Base-by-base conservation (phyloP, 108 stramenopile species). In the Conticribra weissflogii region DNA sequence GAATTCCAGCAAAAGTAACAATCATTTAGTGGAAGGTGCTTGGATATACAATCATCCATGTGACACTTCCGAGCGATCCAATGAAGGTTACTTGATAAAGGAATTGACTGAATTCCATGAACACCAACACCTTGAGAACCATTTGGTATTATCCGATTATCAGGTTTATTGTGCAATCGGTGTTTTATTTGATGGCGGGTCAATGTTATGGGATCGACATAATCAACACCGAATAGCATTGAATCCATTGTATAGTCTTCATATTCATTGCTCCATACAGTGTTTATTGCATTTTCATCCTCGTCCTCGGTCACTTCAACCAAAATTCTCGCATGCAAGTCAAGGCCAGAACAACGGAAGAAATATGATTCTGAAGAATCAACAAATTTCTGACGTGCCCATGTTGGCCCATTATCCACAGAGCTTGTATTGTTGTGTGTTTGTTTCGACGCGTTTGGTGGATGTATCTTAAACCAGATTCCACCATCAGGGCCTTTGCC, bases 401-500 rank as follows among this genome's bases (percentile, higher is more conserved):
- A 92, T 54, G 3, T 64, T 27, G 51, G 60, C 24, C 32, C 47
- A 31, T 64, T 44, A 25, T 17, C 30, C 5, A n/a, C n/a, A n/a
- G n/a, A n/a, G n/a, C n/a, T n/a, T n/a, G n/a, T n/a, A n/a, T n/a
- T n/a, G n/a, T n/a, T n/a, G n/a, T n/a, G n/a, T n/a, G n/a, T n/a
- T n/a, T n/a, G n/a, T n/a, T n/a, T n/a, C n/a, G 51, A 53, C 25
- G n/a, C 27, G 29, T 60, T 54, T 44, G 90, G 87, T 46, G 74
- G 66, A 34, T 72, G 82, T 45, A 92, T 69, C 53, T 82, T 85
- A 24, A 92, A 21, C 72, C 74, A 85, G 22, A 92, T 61, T 3
- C 91, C 91, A 22, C 85, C 91, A 29, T 84, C 85, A 25, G 85
- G 82, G 22, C 91, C 91, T 63, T 84, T 79, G 30, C 91, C 91